These are phyloP conservation scores for Cadophora sp. DNA, from an alignment of 2,329 filamentous ascomycete genomes.

Conservation along the genomic window DNA sequence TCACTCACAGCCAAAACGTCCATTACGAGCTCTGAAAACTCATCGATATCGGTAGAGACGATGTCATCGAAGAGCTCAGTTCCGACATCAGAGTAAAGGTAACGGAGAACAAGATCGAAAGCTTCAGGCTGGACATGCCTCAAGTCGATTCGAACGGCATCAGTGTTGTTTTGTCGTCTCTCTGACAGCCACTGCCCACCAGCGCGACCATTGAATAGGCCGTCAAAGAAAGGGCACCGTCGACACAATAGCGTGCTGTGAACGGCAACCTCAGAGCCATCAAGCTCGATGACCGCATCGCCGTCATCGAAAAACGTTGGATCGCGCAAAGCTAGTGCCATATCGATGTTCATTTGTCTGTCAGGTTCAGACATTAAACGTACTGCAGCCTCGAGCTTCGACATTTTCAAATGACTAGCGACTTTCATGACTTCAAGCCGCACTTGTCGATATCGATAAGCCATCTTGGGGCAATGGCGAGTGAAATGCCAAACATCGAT, in stretches of 20 bases:
- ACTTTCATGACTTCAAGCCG: conserved; percentile 87
- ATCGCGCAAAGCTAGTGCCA: conserved; percentile 73
- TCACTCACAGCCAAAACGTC: conserved; percentile 91
- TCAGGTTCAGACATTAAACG: conserved; percentile 74
- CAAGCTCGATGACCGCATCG: conserved; percentile 80
- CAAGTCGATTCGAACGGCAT: conserved; percentile 75
- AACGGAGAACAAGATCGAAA: conserved; percentile 80
- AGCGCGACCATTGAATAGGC: conserved; percentile 87
- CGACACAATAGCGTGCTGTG: conserved; percentile 83
- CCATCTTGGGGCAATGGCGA: conserved; percentile 63
- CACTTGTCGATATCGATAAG: conserved; percentile 78
- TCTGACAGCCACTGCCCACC: conserved; percentile 82
- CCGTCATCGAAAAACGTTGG: conserved; percentile 76
- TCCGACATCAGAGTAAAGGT: conserved; percentile 85
- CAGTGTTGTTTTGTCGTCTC: conserved; percentile 60
- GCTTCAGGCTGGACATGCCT: conserved; percentile 76
- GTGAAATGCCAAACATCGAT: conserved; percentile 89
- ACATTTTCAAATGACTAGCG: conserved; percentile 74
- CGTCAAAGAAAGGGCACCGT: conserved; percentile 90
- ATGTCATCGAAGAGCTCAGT: conserved; percentile 82
- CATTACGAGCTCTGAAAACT: conserved; percentile 87
- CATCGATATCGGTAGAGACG: conserved; percentile 73
- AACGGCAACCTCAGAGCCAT: conserved; percentile 72
- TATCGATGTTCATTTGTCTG: conserved; percentile 70
- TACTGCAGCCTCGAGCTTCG: conserved; percentile 76